These are phyloP conservation scores for Mycena polygramma DNA, from an alignment of 768 basidiomycete genomes.

Conservation along the genomic window DNA sequence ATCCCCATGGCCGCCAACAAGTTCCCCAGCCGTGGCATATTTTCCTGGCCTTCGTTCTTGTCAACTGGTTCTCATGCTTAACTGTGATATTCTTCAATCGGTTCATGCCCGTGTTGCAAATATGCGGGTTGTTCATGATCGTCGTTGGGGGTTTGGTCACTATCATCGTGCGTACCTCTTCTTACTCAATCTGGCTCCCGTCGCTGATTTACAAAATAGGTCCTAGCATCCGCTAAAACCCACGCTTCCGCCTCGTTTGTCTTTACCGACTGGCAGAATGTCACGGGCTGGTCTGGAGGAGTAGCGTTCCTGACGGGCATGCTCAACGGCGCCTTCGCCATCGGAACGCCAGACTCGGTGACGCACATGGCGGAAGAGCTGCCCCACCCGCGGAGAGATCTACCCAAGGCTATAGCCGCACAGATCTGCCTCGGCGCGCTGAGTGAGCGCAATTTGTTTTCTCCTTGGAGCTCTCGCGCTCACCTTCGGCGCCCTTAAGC, in stretches of 20 bases:
- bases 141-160: conserved; percentile 30
- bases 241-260: conserved; percentile 33
- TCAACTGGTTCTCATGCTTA: conserved; percentile 27
- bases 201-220: conserved; percentile 10
- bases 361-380: conserved; percentile 36
- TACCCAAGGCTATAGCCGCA: conserved; percentile 29
- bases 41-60: conserved; percentile 26
- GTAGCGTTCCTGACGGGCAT: conserved; percentile 34
- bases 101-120: conserved; percentile 28
- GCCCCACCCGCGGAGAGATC: conserved; percentile 27
- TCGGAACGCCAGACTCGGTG: conserved; percentile 31
- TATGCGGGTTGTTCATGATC: conserved; percentile 24
- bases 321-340: conserved; percentile 34
- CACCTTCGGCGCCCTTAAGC: background rate
- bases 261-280: conserved; percentile 29
- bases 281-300: conserved; percentile 31
- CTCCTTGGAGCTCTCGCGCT: background rate
- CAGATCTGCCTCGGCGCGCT: conserved; percentile 30
- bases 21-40: conserved; percentile 24
- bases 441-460: conserved; percentile 7
- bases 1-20: no score
- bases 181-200: background rate
- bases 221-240: conserved; percentile 24
- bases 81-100: conserved; percentile 31
- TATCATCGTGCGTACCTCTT: conserved; percentile 15